Percentiles rank a stretch among this genome's conserved stretches.
phyloP scores from a whole-genome alignment of 345 rosid genomes.

The thale cress (Arabidopsis thaliana) region DNA sequence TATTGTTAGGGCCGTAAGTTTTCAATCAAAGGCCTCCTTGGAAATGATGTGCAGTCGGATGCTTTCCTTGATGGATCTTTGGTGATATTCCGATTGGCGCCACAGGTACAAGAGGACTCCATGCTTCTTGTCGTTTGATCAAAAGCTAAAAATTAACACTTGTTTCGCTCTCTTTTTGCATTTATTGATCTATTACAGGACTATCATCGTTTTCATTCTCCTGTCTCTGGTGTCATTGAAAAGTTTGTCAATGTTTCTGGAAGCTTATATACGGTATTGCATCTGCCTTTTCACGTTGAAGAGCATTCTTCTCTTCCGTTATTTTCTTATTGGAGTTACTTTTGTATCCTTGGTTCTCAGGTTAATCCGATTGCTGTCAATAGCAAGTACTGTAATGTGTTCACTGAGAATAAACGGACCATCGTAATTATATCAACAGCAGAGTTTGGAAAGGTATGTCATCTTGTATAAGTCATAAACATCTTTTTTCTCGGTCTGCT shows the following conservation, averaged over 20 bases:
- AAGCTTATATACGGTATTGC: slow-evolving; percentile 72
- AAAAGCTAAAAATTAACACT: not conserved
- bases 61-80: slow-evolving; percentile 71
- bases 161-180: not conserved
- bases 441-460: slow-evolving; percentile 84
- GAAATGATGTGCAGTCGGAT: slow-evolving; percentile 59
- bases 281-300: slow-evolving; percentile 13
- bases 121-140: slow-evolving; percentile 12
- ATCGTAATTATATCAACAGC: slow-evolving; percentile 70
- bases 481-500: slow-evolving; percentile 7
- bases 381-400: slow-evolving; percentile 96
- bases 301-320: slow-evolving; percentile 18
- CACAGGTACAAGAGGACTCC: slow-evolving; percentile 55
- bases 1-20: slow-evolving; percentile 76
- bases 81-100: slow-evolving; percentile 94
- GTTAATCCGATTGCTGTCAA: slow-evolving; percentile 98
- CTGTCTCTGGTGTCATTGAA: slow-evolving; percentile 80
- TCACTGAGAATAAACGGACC: slow-evolving; percentile 86
- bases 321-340: slow-evolving; percentile 1
- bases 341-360: slow-evolving; percentile 45
- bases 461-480: slow-evolving; percentile 5
- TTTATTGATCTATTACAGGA: slow-evolving; percentile 59
- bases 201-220: slow-evolving; percentile 91
- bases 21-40: slow-evolving; percentile 87
- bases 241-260: slow-evolving; percentile 69